phyloP scores from a whole-genome alignment of 2,329 filamentous ascomycete genomes.

The Cladosporium oxysporum region DNA sequence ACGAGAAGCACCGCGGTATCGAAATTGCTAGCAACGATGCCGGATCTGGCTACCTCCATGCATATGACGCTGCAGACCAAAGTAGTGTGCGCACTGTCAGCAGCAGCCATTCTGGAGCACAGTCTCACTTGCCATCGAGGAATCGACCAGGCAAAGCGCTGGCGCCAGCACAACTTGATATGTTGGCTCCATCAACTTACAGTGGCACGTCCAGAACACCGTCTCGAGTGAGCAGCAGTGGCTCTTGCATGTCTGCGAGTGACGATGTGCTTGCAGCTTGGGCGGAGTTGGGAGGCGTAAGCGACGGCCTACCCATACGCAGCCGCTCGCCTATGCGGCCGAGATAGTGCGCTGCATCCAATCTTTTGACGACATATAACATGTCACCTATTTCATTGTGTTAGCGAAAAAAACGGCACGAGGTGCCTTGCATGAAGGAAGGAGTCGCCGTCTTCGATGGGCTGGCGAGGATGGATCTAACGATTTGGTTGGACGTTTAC shows the following conservation, averaged over 20 bases:
- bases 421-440: neutral
- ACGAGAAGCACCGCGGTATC: constrained; percentile 1
- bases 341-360: neutral
- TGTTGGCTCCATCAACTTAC: constrained; percentile 8
- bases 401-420: neutral
- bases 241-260: constrained; percentile 42
- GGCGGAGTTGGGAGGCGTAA: constrained; percentile 46
- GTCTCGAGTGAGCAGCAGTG: constrained; percentile 25
- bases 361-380: neutral
- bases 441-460: neutral
- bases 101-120: neutral
- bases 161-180: neutral
- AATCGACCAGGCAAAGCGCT: neutral
- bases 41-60: neutral
- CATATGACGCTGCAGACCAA: constrained; percentile 15
- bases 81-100: constrained; percentile 11
- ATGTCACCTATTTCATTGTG: constrained; percentile 3
- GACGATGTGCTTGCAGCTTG: constrained; percentile 51
- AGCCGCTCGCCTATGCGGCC: constrained; percentile 9
- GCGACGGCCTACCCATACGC: constrained; percentile 8
- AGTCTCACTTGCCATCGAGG: neutral
- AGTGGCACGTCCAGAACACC: neutral
- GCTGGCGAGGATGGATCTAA: constrained; percentile 1
- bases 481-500: neutral
- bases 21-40: constrained; percentile 18